These are phyloP conservation scores for Gracilariopsis chorda DNA, from an alignment of 23 red algal species.

Conservation along the genomic window DNA sequence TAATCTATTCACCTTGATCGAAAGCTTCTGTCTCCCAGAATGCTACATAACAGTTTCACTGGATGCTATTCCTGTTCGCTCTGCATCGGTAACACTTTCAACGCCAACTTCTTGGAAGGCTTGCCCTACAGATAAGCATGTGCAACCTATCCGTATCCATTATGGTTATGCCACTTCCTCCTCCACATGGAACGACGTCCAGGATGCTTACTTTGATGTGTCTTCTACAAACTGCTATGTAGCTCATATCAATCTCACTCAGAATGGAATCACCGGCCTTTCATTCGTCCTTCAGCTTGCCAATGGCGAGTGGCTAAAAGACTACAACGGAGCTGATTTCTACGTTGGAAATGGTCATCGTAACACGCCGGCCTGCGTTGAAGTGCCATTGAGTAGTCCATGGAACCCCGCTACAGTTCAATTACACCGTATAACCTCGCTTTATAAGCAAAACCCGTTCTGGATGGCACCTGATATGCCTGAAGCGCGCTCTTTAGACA, in stretches of 20 bases:
- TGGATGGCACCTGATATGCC: conserved; percentile 42
- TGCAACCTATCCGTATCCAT: background rate
- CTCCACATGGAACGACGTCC: background rate
- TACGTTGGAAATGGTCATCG: conserved; percentile 31
- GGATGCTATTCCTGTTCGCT: background rate
- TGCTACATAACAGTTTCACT: background rate
- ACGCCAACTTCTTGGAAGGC: too few relatives aligned
- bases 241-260: background rate
- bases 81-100: background rate
- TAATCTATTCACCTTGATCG: background rate
- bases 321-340: conserved; percentile 23
- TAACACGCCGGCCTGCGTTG: background rate
- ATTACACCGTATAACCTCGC: background rate
- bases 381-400: conserved; percentile 9
- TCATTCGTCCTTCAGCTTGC: conserved; percentile 61
- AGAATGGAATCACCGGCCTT: background rate
- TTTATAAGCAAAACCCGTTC: conserved; percentile 60
- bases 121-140: background rate
- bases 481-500: too few relatives aligned
- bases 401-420: background rate
- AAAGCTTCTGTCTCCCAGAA: background rate
- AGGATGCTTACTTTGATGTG: background rate
- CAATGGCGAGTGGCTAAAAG: background rate
- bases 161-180: background rate
- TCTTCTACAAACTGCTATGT: background rate